phyloP scores from a whole-genome alignment of 2,329 filamentous ascomycete genomes.

The Colletotrichum sansevieriae region DNA sequence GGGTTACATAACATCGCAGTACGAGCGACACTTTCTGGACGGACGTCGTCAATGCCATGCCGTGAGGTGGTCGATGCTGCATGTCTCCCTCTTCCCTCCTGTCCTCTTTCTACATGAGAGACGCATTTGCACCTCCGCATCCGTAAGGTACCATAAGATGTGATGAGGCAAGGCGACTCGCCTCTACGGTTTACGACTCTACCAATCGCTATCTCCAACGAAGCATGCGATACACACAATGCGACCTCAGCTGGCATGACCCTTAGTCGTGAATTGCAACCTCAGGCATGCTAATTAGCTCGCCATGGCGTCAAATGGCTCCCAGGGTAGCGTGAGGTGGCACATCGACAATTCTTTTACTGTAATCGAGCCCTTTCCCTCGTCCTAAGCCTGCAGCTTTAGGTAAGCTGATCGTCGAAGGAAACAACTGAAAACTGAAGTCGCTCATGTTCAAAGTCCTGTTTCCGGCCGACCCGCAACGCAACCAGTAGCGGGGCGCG shows the following conservation, averaged over 20 bases:
- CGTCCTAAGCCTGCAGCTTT: slow-evolving; percentile 1
- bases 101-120: neutral
- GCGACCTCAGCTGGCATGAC: neutral
- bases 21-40: neutral
- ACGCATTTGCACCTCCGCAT: neutral
- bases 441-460: slow-evolving; percentile 6
- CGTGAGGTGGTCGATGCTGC: neutral
- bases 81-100: neutral
- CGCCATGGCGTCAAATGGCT: slow-evolving; percentile 2
- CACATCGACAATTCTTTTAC: neutral
- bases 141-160: neutral
- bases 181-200: neutral
- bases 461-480: slow-evolving; percentile 31
- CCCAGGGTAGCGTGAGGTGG: neutral
- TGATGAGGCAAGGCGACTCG: no score
- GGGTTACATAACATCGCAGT: neutral
- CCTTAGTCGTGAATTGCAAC: neutral
- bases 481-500: no score
- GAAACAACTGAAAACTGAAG: no score
- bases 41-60: slow-evolving; percentile 3
- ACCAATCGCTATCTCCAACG: neutral
- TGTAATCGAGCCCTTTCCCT: neutral
- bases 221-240: neutral
- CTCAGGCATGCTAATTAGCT: neutral
- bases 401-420: neutral